Evolutionary conservation across 2,329 filamentous ascomycete species (phyloP), one percentile per base, ranked within the genome.

Genomic region (Hymenoscyphus fructigenus): DNA sequence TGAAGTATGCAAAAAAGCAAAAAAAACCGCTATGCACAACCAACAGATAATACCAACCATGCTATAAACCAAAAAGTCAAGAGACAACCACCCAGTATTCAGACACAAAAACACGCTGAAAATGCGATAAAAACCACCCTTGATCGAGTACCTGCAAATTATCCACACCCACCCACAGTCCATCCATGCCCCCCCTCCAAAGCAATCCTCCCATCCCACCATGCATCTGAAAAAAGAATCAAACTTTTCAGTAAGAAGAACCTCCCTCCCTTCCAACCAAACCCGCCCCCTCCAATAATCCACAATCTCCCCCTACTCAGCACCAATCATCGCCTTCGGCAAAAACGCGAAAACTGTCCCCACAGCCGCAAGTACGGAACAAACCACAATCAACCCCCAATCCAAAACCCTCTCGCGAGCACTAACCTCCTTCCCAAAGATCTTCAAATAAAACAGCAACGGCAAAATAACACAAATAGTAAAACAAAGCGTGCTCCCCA

Each of bases 401-500:
- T 90, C 88, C 56, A 91, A 69, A 4, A 85, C 75, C 72, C 85
- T 88, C 78, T 97, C 92, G 26, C 76, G 75, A 0, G 76, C 70
- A 0, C 82, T 79, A 57, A 97, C 86, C 66, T 94, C 88, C 59
- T 87, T 83, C 57, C 88, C 87, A 76, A 96, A 98, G 1, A 98
- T 86, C 79, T 93, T 96, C 64, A 98, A 79, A 74, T 98, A 93
- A 75, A 99, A 98, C 4, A 88, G 85, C 36, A 97, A 81, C 0
- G 94, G 95, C 60, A 99, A 82, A 77, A 96, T 93, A 69, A 98
- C 88, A 78, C 94, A 98, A 69, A 98, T 96, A 20, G 91, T 92
- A 72, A 97, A 97, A 79, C 94, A 97, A 17, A 97, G 84, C 3
- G 93, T 90, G 47, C 91, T 92, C 14, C 95, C 94, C 79, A 98